Evolutionary conservation across 2,329 filamentous ascomycete genomes (phyloP), one percentile per base, ranked within the genome.

Genomic region (Lachnellula arida): DNA sequence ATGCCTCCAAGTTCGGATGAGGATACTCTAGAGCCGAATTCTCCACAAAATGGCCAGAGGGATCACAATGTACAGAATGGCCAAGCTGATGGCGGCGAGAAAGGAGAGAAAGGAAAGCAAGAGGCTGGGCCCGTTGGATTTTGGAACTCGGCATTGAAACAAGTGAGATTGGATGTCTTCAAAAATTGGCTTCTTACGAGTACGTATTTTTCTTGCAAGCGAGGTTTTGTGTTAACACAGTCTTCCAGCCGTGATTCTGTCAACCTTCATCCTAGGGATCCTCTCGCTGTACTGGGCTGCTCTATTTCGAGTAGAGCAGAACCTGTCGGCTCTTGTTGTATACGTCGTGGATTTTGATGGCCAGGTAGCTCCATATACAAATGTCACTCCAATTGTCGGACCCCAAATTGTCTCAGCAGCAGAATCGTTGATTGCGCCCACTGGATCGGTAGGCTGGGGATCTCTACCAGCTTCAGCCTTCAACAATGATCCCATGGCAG

Each of bases 301-400:
- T 0, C 77, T 86, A 19, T 81, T 74, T 63, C 64, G 74, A 14
- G 74, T 79, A 0, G 73, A 82, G 11, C 62, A 72, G 46, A 82
- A 80, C 52, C 67, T 80, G 22, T 72, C 68, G 0, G 66, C 71
- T 0, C 69, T 87, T 2, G 74, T 73, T 2, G 74, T 87, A 7
- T 80, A 78, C 61, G 77, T 87, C 1, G 82, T 87, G 35, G 81
- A 86, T 65, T 85, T 87, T 58, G 84, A 87, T 65, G 79, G 78
- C 7, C 74, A 75, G 55, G 66, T 75, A 5, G 72, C 78, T 1
- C 81, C 81, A 1, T 84, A 80, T 60, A 73, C 72, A 37, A 70
- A 72, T 4, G 72, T 73, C 15, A 65, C 73, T 17, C 76, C 82
- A 0, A 63, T 86, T 2, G 75, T 87, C n/a, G 84, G 84, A 1